Conservation (phyloP, 1,139 yeast genomes). For the Trichomonascaceae sp. region DNA sequence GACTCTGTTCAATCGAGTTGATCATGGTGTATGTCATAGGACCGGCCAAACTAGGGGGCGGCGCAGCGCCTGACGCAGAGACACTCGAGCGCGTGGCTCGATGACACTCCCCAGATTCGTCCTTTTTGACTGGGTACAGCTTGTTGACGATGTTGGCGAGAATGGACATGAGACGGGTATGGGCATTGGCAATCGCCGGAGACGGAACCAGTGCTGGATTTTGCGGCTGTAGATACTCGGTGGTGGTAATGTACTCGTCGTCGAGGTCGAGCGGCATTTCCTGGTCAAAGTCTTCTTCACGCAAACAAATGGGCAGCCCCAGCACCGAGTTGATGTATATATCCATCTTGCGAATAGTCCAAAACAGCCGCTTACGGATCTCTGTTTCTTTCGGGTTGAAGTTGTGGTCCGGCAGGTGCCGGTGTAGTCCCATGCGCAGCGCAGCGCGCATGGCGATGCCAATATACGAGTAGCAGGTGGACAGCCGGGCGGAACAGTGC, state of each 20-base stretch:
- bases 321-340: conserved; percentile 79
- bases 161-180: conserved; percentile 58
- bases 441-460: conserved; percentile 90
- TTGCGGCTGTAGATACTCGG: conserved; percentile 28
- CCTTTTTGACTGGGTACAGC: conserved; percentile 37
- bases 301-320: conserved; percentile 61
- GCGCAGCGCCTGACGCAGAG: conserved; percentile 2
- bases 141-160: conserved; percentile 42
- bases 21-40: conserved; percentile 46
- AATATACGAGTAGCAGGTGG: conserved; percentile 83
- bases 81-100: conserved; percentile 8
- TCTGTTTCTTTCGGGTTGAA: conserved; percentile 78
- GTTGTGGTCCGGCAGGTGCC: conserved; percentile 51
- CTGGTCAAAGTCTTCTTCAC: conserved; percentile 80
- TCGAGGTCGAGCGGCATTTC: conserved; percentile 74
- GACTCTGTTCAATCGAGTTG: conserved; percentile 56
- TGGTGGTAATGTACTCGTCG: conserved; percentile 73
- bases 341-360: conserved; percentile 87
- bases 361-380: conserved; percentile 71
- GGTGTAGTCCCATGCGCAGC: conserved; percentile 73
- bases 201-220: conserved; percentile 41
- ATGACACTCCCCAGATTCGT: conserved; percentile 15
- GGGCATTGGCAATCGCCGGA: conserved; percentile 75
- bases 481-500: conserved; percentile 80
- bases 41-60: conserved; percentile 5